Evolutionary conservation across 345 rosid species (phyloP).

Genomic region (Eutrema heterophyllum): DNA sequence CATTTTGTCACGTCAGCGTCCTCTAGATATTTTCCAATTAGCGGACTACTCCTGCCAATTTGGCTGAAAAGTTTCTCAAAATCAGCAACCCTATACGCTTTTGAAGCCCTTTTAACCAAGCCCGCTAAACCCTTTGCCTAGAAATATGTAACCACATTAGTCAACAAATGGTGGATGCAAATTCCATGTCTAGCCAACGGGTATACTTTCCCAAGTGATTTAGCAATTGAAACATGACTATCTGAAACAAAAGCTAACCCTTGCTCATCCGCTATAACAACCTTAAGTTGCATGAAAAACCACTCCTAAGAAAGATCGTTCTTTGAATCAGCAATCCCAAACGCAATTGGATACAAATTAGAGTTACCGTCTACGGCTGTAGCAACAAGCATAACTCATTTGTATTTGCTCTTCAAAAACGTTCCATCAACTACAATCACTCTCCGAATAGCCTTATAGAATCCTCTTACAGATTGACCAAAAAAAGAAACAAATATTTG

Average conservation of each 20-base stretch:
- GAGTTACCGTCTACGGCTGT: not conserved
- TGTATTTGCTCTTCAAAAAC: not conserved
- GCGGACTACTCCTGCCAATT: not conserved
- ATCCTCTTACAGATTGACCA: not conserved
- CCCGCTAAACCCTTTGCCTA: not conserved
- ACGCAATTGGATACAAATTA: not conserved
- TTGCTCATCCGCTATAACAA: not conserved
- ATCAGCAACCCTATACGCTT: not conserved
- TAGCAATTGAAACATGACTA: not conserved
- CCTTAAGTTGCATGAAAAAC: not conserved
- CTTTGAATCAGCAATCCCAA: not conserved
- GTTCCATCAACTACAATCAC: not conserved
- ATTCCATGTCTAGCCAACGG: not conserved
- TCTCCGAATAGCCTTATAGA: not conserved
- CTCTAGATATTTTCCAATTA: not conserved
- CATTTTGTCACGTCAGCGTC: not conserved
- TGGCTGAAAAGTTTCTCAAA: not conserved
- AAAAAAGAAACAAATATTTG: too few species aligned
- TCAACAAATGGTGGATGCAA: not conserved
- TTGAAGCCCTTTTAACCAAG: not conserved
- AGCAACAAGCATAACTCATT: not conserved
- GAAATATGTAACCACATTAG: not conserved
- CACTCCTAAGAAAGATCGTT: not conserved
- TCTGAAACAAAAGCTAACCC: not conserved
- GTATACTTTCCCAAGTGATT: not conserved